A percentile compares a stretch with the other conserved stretches of the same genome.
phyloP scores from a whole-genome alignment of 805 yeast genomes.

The Lachancea kluyveri region DNA sequence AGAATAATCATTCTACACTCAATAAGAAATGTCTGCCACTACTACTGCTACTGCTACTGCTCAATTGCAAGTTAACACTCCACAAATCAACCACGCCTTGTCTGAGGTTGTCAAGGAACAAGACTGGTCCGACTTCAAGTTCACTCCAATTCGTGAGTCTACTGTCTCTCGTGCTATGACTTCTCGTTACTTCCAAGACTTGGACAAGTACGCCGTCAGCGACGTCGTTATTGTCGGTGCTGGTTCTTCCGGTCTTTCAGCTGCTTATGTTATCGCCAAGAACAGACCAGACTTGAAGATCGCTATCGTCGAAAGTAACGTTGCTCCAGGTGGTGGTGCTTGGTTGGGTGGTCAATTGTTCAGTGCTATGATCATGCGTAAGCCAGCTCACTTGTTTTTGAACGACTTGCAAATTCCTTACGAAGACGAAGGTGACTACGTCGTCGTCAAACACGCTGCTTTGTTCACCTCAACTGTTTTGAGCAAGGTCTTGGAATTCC shows the following conservation, averaged over 20 bases:
- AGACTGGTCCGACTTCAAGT: slow-evolving; percentile 64
- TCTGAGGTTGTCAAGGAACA: slow-evolving; percentile 28
- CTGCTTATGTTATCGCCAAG: slow-evolving; percentile 68
- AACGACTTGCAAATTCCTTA: slow-evolving; percentile 57
- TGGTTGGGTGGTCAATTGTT: slow-evolving; percentile 75
- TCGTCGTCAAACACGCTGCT: slow-evolving; percentile 78
- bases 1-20: too few relatives aligned
- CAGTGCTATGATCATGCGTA: slow-evolving; percentile 73
- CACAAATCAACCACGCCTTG: slow-evolving; percentile 19
- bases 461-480: slow-evolving; percentile 65
- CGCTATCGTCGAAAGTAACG: slow-evolving; percentile 67
- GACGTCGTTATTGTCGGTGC: slow-evolving; percentile 75
- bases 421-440: slow-evolving; percentile 77
- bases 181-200: slow-evolving; percentile 60
- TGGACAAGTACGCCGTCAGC: slow-evolving; percentile 68
- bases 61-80: slow-evolving; percentile 7
- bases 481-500: slow-evolving; percentile 62
- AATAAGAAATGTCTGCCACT: too few relatives aligned
- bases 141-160: slow-evolving; percentile 70
- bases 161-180: slow-evolving; percentile 81
- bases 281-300: slow-evolving; percentile 71
- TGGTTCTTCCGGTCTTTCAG: slow-evolving; percentile 70
- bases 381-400: slow-evolving; percentile 68
- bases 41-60: slow-evolving; percentile 8
- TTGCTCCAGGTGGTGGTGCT: slow-evolving; percentile 78